Percentiles rank a stretch among this genome's conserved stretches.
These are phyloP conservation scores for Colletotrichum sidae DNA, from an alignment of 2,329 filamentous ascomycete genomes.

Conservation along the genomic window DNA sequence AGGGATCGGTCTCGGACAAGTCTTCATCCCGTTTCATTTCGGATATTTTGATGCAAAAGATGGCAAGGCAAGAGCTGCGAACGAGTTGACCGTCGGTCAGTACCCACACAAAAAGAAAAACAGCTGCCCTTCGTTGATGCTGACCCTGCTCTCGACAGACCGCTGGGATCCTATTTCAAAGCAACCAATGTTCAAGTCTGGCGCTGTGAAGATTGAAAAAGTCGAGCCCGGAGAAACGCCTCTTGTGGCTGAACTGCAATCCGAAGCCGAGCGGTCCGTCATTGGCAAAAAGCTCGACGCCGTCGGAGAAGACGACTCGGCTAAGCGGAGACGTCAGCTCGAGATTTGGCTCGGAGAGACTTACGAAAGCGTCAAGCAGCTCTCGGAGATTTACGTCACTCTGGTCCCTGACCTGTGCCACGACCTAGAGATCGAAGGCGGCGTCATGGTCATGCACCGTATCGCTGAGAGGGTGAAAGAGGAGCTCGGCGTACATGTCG, in stretches of 20 bases:
- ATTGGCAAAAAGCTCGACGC: conserved; percentile 32
- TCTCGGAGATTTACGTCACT: conserved; percentile 34
- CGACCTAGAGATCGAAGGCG: too few relatives aligned
- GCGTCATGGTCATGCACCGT: too few relatives aligned
- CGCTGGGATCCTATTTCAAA: conserved; percentile 49
- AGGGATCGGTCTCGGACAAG: conserved; percentile 44
- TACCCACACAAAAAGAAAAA: background rate
- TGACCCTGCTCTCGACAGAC: background rate
- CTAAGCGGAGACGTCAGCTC: conserved; percentile 41
- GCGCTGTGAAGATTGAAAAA: conserved; percentile 48
- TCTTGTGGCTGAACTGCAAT: conserved; percentile 42
- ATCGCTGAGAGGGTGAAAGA: too few relatives aligned
- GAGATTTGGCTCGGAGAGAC: background rate
- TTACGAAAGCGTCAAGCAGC: conserved; percentile 1
- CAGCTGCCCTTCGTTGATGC: background rate
- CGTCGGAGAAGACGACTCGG: conserved; percentile 12
- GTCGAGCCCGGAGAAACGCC: conserved; percentile 17
- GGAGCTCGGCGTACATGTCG: too few relatives aligned
- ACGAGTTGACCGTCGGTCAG: conserved; percentile 50
- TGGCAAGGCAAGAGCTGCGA: conserved; percentile 44
- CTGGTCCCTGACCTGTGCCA: too few relatives aligned
- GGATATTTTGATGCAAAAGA: conserved; percentile 50
- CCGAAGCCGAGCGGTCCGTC: conserved; percentile 36
- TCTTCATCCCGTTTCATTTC: conserved; percentile 54
- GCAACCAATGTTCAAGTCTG: conserved; percentile 51